These are phyloP conservation scores for Rhodotorula sp. DNA, from an alignment of 1,284 basidiomycete species.

Conservation along the genomic window DNA sequence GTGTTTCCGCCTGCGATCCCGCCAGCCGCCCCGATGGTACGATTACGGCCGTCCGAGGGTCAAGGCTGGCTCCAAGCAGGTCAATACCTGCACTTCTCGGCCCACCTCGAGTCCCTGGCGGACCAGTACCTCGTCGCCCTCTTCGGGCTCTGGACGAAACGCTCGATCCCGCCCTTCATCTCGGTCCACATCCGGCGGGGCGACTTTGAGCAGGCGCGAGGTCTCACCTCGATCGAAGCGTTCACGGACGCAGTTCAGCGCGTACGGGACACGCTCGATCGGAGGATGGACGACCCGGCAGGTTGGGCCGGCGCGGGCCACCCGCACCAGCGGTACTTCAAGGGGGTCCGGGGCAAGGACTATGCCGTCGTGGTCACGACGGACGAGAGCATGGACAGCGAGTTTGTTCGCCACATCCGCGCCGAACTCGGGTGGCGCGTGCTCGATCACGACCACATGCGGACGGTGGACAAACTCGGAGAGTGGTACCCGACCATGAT, in stretches of 20 bases:
- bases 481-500: slow-evolving; percentile 29
- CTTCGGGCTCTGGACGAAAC: slow-evolving; percentile 1
- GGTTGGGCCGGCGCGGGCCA: slow-evolving; percentile 16
- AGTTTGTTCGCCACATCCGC: slow-evolving; percentile 10
- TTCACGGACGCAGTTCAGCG: slow-evolving; percentile 21
- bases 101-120: slow-evolving; percentile 16
- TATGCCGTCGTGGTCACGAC: slow-evolving; percentile 26
- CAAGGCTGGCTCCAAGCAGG: slow-evolving; percentile 25
- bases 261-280: slow-evolving; percentile 17
- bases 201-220: slow-evolving; percentile 20
- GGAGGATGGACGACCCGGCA: slow-evolving; percentile 23
- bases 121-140: slow-evolving; percentile 19
- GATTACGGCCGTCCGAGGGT: slow-evolving; percentile 12
- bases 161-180: slow-evolving; percentile 22
- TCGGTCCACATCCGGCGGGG: slow-evolving; percentile 28
- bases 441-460: slow-evolving; percentile 23
- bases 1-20: slow-evolving; percentile 18
- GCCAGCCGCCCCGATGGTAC: neutral
- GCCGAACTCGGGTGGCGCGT: slow-evolving; percentile 26
- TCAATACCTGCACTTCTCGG: slow-evolving; percentile 17
- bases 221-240: slow-evolving; percentile 16
- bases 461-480: slow-evolving; percentile 12
- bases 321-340: slow-evolving; percentile 12
- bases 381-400: slow-evolving; percentile 23
- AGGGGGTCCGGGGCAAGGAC: neutral